These are phyloP conservation scores for Lophiostoma macrostomum DNA, from an alignment of 495 filamentous ascomycete species.

Conservation along the genomic window DNA sequence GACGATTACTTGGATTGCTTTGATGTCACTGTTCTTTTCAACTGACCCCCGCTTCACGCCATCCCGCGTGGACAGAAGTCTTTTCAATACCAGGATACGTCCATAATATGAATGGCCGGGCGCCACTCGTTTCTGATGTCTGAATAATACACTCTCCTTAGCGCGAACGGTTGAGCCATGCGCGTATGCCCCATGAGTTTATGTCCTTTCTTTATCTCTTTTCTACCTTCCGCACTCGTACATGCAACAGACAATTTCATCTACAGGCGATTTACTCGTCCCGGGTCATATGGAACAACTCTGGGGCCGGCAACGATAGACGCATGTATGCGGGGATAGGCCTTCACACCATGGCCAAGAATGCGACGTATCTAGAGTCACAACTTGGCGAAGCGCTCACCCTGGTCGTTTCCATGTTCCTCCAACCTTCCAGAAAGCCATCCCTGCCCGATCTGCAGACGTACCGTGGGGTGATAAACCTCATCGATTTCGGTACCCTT, in stretches of 20 bases:
- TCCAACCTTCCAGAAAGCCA: background rate
- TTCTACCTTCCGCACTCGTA: background rate
- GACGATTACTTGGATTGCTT: background rate
- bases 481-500: too few species aligned
- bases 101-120: background rate
- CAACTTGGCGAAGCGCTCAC: too few species aligned
- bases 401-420: too few species aligned
- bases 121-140: background rate
- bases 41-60: background rate
- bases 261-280: too few species aligned
- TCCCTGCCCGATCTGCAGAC: too few species aligned
- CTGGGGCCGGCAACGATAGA: too few species aligned
- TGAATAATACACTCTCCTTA: background rate
- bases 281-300: too few species aligned
- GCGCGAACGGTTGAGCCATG: slow-evolving; percentile 11
- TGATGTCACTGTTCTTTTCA: background rate
- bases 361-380: too few species aligned
- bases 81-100: slow-evolving; percentile 5
- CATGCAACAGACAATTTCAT: background rate
- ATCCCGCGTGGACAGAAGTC: background rate
- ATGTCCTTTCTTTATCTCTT: background rate
- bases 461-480: too few species aligned
- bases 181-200: background rate
- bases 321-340: background rate
- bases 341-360: too few species aligned